Conservation (phyloP, 2,329 filamentous ascomycete genomes). For the Claviceps pusilla region DNA sequence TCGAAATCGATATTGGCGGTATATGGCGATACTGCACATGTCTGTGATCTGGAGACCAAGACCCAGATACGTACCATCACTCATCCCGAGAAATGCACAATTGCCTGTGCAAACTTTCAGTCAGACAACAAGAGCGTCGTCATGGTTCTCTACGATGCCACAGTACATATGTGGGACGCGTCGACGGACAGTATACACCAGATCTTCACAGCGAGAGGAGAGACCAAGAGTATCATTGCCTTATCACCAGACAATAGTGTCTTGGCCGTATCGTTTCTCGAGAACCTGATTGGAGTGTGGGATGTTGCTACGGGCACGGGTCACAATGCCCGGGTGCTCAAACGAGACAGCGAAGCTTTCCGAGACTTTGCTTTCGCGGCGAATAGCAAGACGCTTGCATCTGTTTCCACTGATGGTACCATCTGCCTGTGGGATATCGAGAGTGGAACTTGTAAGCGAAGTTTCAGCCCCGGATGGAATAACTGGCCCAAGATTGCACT, state of each 20-base stretch:
- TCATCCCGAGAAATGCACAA: slow-evolving; percentile 4
- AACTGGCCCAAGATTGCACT: slow-evolving; percentile 8
- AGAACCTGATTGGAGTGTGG: slow-evolving; percentile 7
- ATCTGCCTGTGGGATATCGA: slow-evolving; percentile 6
- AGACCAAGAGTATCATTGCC: slow-evolving; percentile 6
- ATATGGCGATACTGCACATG: slow-evolving; percentile 4
- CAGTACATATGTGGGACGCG: slow-evolving; percentile 5
- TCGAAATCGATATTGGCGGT: slow-evolving; percentile 5
- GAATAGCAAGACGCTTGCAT: slow-evolving; percentile 6
- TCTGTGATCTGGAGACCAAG: slow-evolving; percentile 5
- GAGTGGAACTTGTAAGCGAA: slow-evolving; percentile 5
- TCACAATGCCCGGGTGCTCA: slow-evolving; percentile 6
- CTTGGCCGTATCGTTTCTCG: slow-evolving; percentile 6
- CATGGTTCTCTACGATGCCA: slow-evolving; percentile 5
- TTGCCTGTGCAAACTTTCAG: slow-evolving; percentile 6
- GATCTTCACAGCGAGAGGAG: slow-evolving; percentile 6
- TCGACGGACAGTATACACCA: slow-evolving; percentile 1
- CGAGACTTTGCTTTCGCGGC: slow-evolving; percentile 6
- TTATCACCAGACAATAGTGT: slow-evolving; percentile 5
- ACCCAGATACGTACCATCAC: neutral
- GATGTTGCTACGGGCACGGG: slow-evolving; percentile 5
- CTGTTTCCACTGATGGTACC: slow-evolving; percentile 6
- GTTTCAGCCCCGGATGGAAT: slow-evolving; percentile 7
- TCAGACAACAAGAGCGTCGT: slow-evolving; percentile 4
- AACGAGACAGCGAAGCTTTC: slow-evolving; percentile 5